Evolutionary conservation across 2,329 filamentous ascomycete genomes (phyloP), one percentile per base, ranked within the genome.

Genomic region (Eutypa lata): DNA sequence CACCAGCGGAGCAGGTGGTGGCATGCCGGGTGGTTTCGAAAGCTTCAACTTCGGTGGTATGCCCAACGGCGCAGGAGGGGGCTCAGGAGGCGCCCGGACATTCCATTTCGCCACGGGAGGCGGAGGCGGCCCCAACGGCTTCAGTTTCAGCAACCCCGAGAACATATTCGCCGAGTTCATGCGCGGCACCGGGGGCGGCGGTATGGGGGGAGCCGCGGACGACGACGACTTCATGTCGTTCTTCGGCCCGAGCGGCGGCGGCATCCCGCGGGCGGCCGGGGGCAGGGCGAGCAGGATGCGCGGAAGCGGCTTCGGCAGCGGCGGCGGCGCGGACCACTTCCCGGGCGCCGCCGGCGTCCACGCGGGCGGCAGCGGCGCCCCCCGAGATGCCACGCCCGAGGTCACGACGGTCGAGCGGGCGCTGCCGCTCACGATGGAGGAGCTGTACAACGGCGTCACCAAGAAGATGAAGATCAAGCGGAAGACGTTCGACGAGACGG

Each of bases 401-500:
- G 89, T 96, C 18, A 91, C 91, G 0, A 92, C 95, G 1, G 87
- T 97, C 11, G 93, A 97, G 73, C 88, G 90, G 65, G 85, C 89
- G 45, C 72, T 99, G 57, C 84, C 87, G 2, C 76, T 99, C 21
- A 84, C 88, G 2, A 76, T 99, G 33, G 94, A 99, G 71, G 94
- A 99, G 66, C 74, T 97, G 56, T 97, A 84, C 76, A 86, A 81
- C 24, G 94, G 94, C 40, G 84, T 86, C 35, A 91, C 88, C 47
- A 99, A 99, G 83, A 97, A 96, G 80, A 91, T 99, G 81, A 96
- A 94, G 76, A 96, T 97, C 59, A 97, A 96, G 78, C 84, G 93
- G 66, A 97, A 97, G 83, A 91, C 88, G 18, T 97, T 90, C 69
- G 94, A 99, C 70, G 79, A 86, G 19, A 86, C 81, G 1, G 91